Conservation (phyloP, 805 yeast genomes). For the Ogataea haglerorum region DNA sequence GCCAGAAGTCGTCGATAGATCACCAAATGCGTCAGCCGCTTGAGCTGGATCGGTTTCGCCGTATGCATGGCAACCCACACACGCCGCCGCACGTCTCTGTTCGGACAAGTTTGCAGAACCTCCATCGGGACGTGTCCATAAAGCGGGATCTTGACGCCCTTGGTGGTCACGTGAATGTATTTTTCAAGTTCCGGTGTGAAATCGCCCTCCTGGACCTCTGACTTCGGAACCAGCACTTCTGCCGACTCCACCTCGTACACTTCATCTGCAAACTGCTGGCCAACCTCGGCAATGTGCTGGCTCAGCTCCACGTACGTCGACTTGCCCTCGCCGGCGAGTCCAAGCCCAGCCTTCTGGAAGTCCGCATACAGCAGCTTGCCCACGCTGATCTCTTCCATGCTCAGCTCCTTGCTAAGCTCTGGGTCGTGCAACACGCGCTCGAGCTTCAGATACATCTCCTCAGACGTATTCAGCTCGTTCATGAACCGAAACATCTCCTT, state of each 20-base stretch:
- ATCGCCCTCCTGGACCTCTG: conserved; percentile 30
- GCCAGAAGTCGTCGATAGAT: conserved; percentile 70
- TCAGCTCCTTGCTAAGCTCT: conserved; percentile 38
- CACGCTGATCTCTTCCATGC: conserved; percentile 75
- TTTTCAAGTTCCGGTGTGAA: conserved; percentile 22
- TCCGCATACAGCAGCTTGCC: conserved; percentile 79
- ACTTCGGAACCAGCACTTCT: conserved; percentile 27
- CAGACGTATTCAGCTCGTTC: conserved; percentile 87
- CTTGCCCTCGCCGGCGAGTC: conserved; percentile 63
- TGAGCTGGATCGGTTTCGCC: conserved; percentile 60
- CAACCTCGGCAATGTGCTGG: conserved; percentile 74
- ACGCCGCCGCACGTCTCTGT: conserved; percentile 54
- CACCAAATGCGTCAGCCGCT: conserved; percentile 54
- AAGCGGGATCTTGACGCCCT: conserved; percentile 51
- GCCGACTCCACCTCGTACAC: conserved; percentile 32
- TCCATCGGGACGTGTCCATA: conserved; percentile 64
- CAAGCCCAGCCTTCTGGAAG: conserved; percentile 86
- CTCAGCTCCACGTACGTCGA: conserved; percentile 72
- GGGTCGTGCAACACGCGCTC: conserved; percentile 47
- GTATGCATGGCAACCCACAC: conserved; percentile 76
- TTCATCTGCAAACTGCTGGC: conserved; percentile 69
- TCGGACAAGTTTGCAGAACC: conserved; percentile 55
- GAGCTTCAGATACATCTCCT: conserved; percentile 60
- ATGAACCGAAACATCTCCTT: conserved; percentile 88
- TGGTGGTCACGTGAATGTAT: conserved; percentile 27